Base-by-base conservation (phyloP, 495 filamentous ascomycete species). In the Talaromyces ruber region DNA sequence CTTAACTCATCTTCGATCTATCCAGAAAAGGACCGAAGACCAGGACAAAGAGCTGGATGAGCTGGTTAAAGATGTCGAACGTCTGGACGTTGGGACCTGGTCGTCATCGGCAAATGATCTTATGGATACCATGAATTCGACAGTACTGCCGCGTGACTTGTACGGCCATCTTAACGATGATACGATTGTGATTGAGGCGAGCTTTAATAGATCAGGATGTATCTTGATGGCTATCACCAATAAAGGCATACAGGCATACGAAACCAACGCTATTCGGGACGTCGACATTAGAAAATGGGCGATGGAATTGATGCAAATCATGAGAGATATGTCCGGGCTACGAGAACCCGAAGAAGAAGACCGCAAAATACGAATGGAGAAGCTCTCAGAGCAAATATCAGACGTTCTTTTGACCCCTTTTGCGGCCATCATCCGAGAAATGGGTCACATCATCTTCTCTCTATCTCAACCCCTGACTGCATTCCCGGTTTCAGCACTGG, bases 391-490 rank as follows among this genome's bases (percentile, higher is more conserved):
- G 6, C 22, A 59, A 2, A 67, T 72, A 1, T 72, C 70, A 7
- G 51, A 64, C 0, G 50, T 64, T 2, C 32, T 72, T 28, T 51
- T 72, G 6, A 28, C 18, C 0, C 70, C 70, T 6, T 72, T 71
- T 56, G 56, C 63, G 4, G 59, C 65, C 3, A 71, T 61, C 1
- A 68, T 71, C 21, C 32, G 62, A 63, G 45, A 54, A n/a, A 72
- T 70, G 45, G 62, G 60, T 3, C 68, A 72, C 34, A 58, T 72
- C 60, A 69, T 70, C 4, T 71, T 72, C 43, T 70, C 68, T 11
- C 18, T 71, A 2, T 69, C 70, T 1, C 60, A 71, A 34, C 70
- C 68, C 4, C 57, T 72, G 59, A 71, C 68, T 8, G 68, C 68
- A 14, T 70, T 72, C 50, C 68, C 66, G 12, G 69, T 71, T 51